phyloP scores from a whole-genome alignment of 108 stramenopile genomes.

The Nitzschia putrida region DNA sequence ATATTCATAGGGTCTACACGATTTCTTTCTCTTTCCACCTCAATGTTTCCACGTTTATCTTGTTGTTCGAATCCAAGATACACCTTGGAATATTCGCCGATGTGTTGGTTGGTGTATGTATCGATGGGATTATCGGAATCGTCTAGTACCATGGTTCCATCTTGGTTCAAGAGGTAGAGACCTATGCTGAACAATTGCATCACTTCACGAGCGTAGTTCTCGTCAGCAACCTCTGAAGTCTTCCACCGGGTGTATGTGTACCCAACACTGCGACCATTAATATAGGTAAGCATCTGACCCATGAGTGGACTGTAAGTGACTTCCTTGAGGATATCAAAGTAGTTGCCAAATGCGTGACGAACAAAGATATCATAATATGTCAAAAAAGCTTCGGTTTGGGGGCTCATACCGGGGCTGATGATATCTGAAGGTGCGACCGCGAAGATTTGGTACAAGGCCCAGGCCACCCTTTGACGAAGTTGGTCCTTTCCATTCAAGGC shows the following conservation, averaged over 20 bases:
- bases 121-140: slow-evolving; percentile 35
- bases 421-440: slow-evolving; percentile 28
- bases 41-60: slow-evolving; percentile 47
- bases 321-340: slow-evolving; percentile 62
- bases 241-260: slow-evolving; percentile 30
- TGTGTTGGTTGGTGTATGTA: slow-evolving; percentile 74
- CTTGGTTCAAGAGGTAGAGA: slow-evolving; percentile 49
- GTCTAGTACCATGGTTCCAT: slow-evolving; percentile 57
- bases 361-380: slow-evolving; percentile 70
- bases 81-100: slow-evolving; percentile 35
- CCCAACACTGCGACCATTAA: slow-evolving; percentile 41
- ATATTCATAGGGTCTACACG: slow-evolving; percentile 29
- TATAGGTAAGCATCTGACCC: slow-evolving; percentile 58
- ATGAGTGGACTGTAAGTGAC: slow-evolving; percentile 54
- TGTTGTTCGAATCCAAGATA: slow-evolving; percentile 60
- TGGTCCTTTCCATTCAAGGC: slow-evolving; percentile 66
- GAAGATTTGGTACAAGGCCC: slow-evolving; percentile 66
- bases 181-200: slow-evolving; percentile 81
- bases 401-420: background rate
- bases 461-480: slow-evolving; percentile 76
- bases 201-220: slow-evolving; percentile 63
- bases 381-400: slow-evolving; percentile 41
- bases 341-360: slow-evolving; percentile 77
- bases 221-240: slow-evolving; percentile 23
- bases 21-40: slow-evolving; percentile 25